These are phyloP conservation scores for Ceratocystis cacaofunesta DNA, from an alignment of 2,329 filamentous ascomycete species.

Conservation along the genomic window DNA sequence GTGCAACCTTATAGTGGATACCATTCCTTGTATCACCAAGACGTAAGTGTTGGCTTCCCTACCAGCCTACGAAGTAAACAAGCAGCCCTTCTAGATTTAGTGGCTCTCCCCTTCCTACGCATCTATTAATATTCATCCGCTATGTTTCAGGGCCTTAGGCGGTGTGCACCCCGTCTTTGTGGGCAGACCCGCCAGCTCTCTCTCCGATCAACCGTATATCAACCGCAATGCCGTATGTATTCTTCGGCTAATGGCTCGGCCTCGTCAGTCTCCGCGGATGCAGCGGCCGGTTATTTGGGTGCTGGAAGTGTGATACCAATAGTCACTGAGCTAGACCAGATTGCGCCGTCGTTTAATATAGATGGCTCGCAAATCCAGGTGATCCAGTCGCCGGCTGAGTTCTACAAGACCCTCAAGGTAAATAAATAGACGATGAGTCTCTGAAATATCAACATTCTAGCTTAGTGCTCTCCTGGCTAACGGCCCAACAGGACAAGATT, in stretches of 20 bases:
- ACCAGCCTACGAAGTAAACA: neutral
- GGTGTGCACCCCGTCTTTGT: neutral
- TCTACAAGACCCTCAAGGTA: constrained; percentile 84
- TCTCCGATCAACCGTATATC: neutral
- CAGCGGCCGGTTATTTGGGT: constrained; percentile 20
- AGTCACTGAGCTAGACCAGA: constrained; percentile 61
- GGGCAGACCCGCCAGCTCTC: neutral
- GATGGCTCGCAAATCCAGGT: constrained; percentile 67
- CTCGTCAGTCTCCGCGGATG: constrained; percentile 11
- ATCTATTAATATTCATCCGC: neutral
- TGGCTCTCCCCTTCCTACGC: neutral
- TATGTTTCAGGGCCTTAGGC: constrained; percentile 5
- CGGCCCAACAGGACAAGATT: constrained; percentile 53
- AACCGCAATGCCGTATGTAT: constrained; percentile 8
- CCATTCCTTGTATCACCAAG: neutral
- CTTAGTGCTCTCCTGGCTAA: neutral
- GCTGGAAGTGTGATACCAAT: constrained; percentile 35
- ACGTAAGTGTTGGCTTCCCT: neutral
- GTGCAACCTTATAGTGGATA: neutral
- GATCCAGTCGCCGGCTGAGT: constrained; percentile 66
- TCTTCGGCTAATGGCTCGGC: constrained; percentile 3
- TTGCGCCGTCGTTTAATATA: constrained; percentile 83
- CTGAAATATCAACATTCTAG: neutral
- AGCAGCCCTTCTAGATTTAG: neutral
- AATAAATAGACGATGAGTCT: constrained; percentile 26